phyloP scores from a whole-genome alignment of 2,329 filamentous ascomycete species.

The Fusarium chuoi region DNA sequence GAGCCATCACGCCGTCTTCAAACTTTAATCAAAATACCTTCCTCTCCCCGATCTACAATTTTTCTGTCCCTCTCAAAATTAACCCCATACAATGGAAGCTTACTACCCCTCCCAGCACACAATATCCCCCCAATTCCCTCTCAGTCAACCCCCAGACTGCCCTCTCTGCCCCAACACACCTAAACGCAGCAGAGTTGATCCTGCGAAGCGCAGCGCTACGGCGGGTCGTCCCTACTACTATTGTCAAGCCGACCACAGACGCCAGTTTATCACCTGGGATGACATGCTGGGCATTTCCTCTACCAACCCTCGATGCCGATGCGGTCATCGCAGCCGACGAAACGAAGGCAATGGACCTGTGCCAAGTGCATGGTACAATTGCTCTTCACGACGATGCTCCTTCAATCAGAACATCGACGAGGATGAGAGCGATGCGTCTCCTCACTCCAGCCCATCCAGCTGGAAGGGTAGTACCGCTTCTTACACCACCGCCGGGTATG shows the following conservation, averaged over 20 bases:
- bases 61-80: background rate
- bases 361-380: background rate
- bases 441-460: background rate
- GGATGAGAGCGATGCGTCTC: background rate
- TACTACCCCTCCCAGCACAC: background rate
- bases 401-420: background rate
- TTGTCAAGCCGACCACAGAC: background rate
- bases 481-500: background rate
- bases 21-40: background rate
- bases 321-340: background rate
- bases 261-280: background rate
- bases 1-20: too few species aligned
- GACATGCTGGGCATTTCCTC: background rate
- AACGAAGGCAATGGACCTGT: background rate
- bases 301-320: background rate
- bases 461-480: background rate
- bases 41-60: rapidly evolving
- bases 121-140: background rate
- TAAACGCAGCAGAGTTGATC: background rate
- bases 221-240: background rate
- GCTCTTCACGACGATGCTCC: background rate
- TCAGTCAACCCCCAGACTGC: background rate
- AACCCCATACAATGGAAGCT: background rate
- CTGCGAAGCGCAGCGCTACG: background rate
- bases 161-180: background rate